Conservation (phyloP, 129 eudicot species). For the Ambrosia trifida region DNA sequence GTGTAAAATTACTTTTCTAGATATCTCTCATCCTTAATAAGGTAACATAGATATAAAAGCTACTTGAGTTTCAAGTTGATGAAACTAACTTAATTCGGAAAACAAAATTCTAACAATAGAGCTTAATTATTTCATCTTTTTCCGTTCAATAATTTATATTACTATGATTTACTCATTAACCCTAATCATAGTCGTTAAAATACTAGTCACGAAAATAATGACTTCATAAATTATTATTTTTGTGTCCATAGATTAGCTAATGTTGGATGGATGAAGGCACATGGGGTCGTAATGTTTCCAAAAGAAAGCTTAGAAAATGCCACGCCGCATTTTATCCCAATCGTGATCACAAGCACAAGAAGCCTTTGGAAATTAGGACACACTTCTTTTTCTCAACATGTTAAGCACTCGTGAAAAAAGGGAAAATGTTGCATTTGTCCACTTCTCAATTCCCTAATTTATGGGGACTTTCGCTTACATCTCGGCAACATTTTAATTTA, state of each 20-base stretch:
- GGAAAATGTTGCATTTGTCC: slow-evolving; percentile 15
- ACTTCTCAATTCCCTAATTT: slow-evolving; percentile 19
- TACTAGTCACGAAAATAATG: not conserved
- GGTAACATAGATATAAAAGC: too few species aligned
- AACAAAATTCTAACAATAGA: too few species aligned
- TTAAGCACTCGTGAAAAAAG: slow-evolving; percentile 18
- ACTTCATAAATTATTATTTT: too few species aligned
- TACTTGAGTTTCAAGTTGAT: too few species aligned
- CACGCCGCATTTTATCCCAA: slow-evolving; percentile 45
- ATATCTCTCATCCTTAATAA: too few species aligned
- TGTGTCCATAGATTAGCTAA: not conserved
- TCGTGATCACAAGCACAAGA: slow-evolving; percentile 35
- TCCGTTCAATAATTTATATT: too few species aligned
- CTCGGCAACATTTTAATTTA: not conserved
- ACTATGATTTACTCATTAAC: too few species aligned
- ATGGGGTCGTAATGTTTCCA: slow-evolving; percentile 36
- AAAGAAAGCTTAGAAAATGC: slow-evolving; percentile 33
- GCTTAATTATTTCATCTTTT: too few species aligned
- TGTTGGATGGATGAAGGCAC: slow-evolving; percentile 22
- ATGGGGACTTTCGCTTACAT: slow-evolving; percentile 19
- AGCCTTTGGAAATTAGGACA: slow-evolving; percentile 12
- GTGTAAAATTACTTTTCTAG: too few species aligned
- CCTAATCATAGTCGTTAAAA: too few species aligned
- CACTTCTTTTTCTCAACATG: not conserved
- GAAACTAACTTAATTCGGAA: too few species aligned